Evolutionary conservation across 176 grass and related monocot species (phyloP), one percentile per base, ranked within the genome.

Genomic region (Pontederia crassipes): DNA sequence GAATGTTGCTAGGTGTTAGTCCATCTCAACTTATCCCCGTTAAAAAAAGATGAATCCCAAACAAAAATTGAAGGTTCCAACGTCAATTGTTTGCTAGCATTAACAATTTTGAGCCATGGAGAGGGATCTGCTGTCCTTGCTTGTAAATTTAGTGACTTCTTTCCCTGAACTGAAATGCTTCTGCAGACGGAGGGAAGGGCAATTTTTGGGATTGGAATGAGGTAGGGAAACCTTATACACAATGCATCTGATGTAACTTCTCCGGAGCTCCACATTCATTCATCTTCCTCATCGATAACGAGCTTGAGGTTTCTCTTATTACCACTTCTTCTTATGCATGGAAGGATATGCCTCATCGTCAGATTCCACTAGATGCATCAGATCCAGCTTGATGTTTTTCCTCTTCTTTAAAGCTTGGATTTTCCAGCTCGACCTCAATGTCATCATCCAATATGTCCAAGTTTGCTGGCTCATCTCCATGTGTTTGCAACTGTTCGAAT

Each of bases 261-360:
- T 40, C 20, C 20, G 20, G 32, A 40, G 32, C 32, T 40, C 4
- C 32, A 40, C 6, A 40, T 40, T 40, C 6, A 40, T 2, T 87
- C 69, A 32, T 79, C 85, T 14, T 83, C 84, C 0, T 85, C 83
- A 4, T 87, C 90, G 57, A 95, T 77, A 53, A 87, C 59, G 66
- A 96, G 17, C 60, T 59, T 90, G 12, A 80, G 69, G 51, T 70
- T 85, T 78, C 87, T 91, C 80, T 85, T 90, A 9, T 32, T 54
- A 57, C 76, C 79, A 69, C 57, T 24, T 7, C 57, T 68, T 85
- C 58, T 58, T 77, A 14, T 48, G 52, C 27, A 47, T 62, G 10
- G 27, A 20, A 63, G 52, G 48, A 46, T 45, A 57, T 52, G n/a
- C 0, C 29, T 46, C 49, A 20, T 82, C 69, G 27, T 71, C 78